phyloP scores from a whole-genome alignment of 164 flowering plant genomes.

The Malania oleifera region DNA sequence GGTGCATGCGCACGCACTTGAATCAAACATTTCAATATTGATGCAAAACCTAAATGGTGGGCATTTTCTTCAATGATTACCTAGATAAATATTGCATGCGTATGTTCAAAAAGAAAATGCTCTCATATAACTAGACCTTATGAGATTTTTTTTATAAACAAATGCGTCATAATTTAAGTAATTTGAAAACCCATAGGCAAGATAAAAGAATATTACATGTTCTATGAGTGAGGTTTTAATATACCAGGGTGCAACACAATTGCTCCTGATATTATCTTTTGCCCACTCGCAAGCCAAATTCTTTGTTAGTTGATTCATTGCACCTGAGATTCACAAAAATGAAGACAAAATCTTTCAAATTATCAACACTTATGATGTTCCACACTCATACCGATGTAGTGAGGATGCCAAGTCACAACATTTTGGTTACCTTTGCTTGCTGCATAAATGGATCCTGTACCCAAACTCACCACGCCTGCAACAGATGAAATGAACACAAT shows the following conservation, averaged over 20 bases:
- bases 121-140: no score
- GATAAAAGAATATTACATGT: conserved; percentile 13
- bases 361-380: background rate
- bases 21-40: no score
- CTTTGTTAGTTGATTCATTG: conserved; percentile 24
- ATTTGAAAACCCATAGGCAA: no score
- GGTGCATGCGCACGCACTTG: no score
- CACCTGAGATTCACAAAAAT: conserved; percentile 10
- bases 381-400: background rate
- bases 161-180: no score
- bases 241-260: conserved; percentile 22
- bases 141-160: no score
- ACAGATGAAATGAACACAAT: conserved; percentile 81
- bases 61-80: no score
- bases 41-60: no score
- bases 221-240: conserved; percentile 18
- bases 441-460: conserved; percentile 47
- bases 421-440: conserved; percentile 51
- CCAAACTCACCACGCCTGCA: conserved; percentile 40
- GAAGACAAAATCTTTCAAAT: background rate
- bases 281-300: conserved; percentile 34
- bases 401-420: background rate
- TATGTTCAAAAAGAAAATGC: no score
- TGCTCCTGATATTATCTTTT: conserved; percentile 21
- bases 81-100: no score